These are phyloP conservation scores for Hydnomerulius pinastri DNA, from an alignment of 768 basidiomycete species.

Conservation along the genomic window DNA sequence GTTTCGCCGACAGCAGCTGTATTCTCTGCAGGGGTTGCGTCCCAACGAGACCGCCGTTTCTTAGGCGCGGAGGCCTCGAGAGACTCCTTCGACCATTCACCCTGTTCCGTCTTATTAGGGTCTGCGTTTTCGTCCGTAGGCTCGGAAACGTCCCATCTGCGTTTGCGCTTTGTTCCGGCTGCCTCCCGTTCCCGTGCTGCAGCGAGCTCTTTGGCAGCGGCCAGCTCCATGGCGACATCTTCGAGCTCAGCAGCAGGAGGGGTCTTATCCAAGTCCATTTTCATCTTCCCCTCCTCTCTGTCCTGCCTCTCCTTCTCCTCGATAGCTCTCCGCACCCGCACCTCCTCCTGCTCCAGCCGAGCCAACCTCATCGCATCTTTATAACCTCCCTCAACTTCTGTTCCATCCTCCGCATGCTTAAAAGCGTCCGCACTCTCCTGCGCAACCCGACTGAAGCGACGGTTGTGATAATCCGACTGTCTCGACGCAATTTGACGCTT, in stretches of 20 bases:
- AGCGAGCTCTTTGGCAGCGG: constrained; percentile 44
- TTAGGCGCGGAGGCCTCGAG: constrained; percentile 76
- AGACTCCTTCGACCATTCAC: constrained; percentile 74
- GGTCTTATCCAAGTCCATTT: constrained; percentile 90
- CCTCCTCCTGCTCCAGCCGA: constrained; percentile 92
- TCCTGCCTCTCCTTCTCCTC: constrained; percentile 87
- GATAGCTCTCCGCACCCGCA: constrained; percentile 76
- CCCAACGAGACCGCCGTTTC: constrained; percentile 95
- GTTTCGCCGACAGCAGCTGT: constrained; percentile 51
- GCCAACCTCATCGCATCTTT: constrained; percentile 94
- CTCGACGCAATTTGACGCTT: constrained; percentile 92
- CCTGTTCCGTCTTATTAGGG: constrained; percentile 56
- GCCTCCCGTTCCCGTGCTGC: constrained; percentile 41
- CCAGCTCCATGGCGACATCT: constrained; percentile 70
- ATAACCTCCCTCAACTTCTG: constrained; percentile 82
- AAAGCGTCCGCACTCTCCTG: constrained; percentile 83
- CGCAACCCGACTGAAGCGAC: constrained; percentile 83
- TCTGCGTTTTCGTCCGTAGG: constrained; percentile 65
- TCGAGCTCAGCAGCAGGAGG: constrained; percentile 82
- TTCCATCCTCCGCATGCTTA: constrained; percentile 62
- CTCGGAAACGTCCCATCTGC: constrained; percentile 77
- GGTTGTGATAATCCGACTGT: constrained; percentile 93
- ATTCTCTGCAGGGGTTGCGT: constrained; percentile 83
- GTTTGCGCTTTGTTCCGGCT: constrained; percentile 66
- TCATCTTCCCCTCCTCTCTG: constrained; percentile 67